Evolutionary conservation across 2,329 filamentous ascomycete genomes (phyloP), one percentile per base, ranked within the genome.

Genomic region (Fusarium siculi): DNA sequence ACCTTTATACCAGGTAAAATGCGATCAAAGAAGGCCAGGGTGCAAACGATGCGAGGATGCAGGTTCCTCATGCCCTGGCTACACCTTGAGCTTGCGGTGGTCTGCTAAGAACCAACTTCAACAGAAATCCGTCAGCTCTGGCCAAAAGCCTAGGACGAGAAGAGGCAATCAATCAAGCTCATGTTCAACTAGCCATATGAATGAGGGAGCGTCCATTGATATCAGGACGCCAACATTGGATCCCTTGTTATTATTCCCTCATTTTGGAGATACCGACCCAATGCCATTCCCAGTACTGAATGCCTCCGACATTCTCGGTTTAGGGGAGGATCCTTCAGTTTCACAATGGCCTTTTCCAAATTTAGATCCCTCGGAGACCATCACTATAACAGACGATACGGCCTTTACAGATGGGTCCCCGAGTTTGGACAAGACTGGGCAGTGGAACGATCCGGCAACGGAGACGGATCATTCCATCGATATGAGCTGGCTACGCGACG

Each of bases 311-410:
- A 25, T 52, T 7, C 32, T 52, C 3, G 18, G 32, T 12, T 15
- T 36, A 3, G 30, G 2, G 3, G 28, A 12, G 1, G 7, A 52
- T 6, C n/a, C n/a, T 19, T 36, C 18, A 6, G 9, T 19, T 36
- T 36, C n/a, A 21, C 32, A 36, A 4, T 52, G 49, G 49, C 32
- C 49, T 4, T 52, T 52, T 7, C 49, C n/a, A 11, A 36, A 25
- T 2, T 25, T 52, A 2, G n/a, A 25, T 5, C 8, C 12, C 12
- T 52, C 32, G 0, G 18, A 21, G 1, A 6, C 1, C 1, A 10
- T 52, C 8, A 15, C n/a, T 11, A 21, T 52, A 4, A n/a, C 32
- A 8, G 32, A 36, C 9, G 6, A 36, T 10, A 1, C 32, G 9
- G 6, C n/a, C 2, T 15, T 52, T 19, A 19, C 49, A 10, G 12